These are phyloP conservation scores for Pleurotus platypus DNA, from an alignment of 768 basidiomycete genomes.

Conservation along the genomic window DNA sequence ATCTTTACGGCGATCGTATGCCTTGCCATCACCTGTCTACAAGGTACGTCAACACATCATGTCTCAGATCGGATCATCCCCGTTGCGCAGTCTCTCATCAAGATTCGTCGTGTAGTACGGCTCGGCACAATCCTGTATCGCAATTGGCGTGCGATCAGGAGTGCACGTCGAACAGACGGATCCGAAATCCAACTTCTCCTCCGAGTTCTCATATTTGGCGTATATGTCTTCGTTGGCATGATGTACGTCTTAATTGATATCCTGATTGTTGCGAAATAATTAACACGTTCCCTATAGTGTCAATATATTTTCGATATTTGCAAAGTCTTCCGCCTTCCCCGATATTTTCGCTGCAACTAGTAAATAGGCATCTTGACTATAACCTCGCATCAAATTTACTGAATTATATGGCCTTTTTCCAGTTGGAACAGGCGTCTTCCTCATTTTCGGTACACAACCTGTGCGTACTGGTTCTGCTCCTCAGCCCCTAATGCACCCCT, in stretches of 20 bases:
- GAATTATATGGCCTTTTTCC: neutral
- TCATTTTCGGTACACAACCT: slow-evolving; percentile 33
- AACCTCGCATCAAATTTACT: neutral
- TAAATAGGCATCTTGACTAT: slow-evolving; percentile 9
- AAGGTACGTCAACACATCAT: slow-evolving; percentile 19
- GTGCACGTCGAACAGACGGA: slow-evolving; percentile 21
- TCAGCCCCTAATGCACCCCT: neutral
- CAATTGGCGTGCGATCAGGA: slow-evolving; percentile 26
- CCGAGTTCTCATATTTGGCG: slow-evolving; percentile 29
- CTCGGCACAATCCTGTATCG: slow-evolving; percentile 25
- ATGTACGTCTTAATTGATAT: slow-evolving; percentile 17
- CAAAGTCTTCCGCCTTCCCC: slow-evolving; percentile 17
- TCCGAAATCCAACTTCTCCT: slow-evolving; percentile 23
- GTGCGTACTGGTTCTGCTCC: slow-evolving; percentile 14
- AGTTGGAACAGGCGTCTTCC: slow-evolving; percentile 32
- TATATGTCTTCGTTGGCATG: slow-evolving; percentile 29
- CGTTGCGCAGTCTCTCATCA: neutral
- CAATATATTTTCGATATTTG: slow-evolving; percentile 24
- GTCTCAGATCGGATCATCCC: neutral
- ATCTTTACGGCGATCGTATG: slow-evolving; percentile 24
- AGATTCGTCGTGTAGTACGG: slow-evolving; percentile 18
- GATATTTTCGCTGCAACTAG: slow-evolving; percentile 32
- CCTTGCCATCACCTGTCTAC: slow-evolving; percentile 21
- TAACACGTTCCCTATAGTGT: slow-evolving; percentile 15
- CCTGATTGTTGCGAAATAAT: neutral